Conservation (phyloP, 148 eudicot species). For the Camellia granthamiana region DNA sequence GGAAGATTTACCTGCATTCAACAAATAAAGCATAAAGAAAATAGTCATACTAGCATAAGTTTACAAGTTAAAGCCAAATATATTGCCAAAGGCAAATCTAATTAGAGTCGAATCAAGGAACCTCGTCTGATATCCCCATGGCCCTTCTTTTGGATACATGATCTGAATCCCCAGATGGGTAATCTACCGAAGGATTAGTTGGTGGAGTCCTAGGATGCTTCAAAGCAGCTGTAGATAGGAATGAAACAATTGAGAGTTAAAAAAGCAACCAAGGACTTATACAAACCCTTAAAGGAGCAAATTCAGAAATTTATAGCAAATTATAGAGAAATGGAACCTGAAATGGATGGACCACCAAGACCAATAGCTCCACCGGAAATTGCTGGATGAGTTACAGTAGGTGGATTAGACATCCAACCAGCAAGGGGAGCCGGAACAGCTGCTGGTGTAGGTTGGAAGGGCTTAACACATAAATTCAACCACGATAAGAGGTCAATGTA, state of each 20-base stretch:
- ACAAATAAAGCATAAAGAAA: not conserved
- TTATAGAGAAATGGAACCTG: slow-evolving; percentile 35
- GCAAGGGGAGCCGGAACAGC: slow-evolving; percentile 73
- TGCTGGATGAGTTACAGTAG: slow-evolving; percentile 61
- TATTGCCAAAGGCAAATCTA: not conserved
- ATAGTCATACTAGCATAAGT: not conserved
- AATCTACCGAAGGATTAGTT: slow-evolving; percentile 69
- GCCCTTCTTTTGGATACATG: slow-evolving; percentile 77
- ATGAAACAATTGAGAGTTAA: slow-evolving; percentile 8
- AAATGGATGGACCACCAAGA: slow-evolving; percentile 77
- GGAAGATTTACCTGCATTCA: slow-evolving; percentile 58
- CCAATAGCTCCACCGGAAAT: slow-evolving; percentile 79
- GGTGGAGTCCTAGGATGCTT: slow-evolving; percentile 93
- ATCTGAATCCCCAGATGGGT: slow-evolving; percentile 75
- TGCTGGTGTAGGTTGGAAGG: slow-evolving; percentile 71
- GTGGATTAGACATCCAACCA: slow-evolving; percentile 96
- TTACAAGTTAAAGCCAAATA: slow-evolving; percentile 9
- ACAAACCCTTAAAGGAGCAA: not conserved
- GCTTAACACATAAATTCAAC: slow-evolving; percentile 37
- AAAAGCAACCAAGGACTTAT: not conserved
- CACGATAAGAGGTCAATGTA: slow-evolving; percentile 12
- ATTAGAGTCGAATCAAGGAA: slow-evolving; percentile 18
- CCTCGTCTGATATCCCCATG: slow-evolving; percentile 72
- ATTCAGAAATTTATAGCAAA: not conserved
- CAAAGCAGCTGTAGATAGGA: slow-evolving; percentile 50